These are phyloP conservation scores for Parasitella parasitica DNA, from an alignment of 371 early-diverging fungal genomes.

Conservation along the genomic window DNA sequence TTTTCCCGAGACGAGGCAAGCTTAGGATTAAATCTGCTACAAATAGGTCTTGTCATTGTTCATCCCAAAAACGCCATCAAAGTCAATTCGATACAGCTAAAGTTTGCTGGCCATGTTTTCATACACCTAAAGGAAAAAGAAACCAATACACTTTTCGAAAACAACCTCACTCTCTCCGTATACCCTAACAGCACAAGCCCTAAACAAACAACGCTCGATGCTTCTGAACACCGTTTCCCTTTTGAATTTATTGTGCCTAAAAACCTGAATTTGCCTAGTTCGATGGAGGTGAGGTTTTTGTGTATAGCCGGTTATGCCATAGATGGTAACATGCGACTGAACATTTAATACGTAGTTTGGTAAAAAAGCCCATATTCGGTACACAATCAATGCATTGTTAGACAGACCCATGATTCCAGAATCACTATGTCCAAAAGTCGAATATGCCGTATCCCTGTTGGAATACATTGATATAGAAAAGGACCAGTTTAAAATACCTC, in stretches of 20 bases:
- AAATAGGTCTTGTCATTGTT: conserved; percentile 36
- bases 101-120: conserved; percentile 37
- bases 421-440: conserved; percentile 39
- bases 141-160: conserved; percentile 35
- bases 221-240: conserved; percentile 38
- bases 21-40: not conserved
- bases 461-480: conserved; percentile 42
- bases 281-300: conserved; percentile 37
- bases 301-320: too few relatives aligned
- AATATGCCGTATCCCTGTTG: conserved; percentile 39
- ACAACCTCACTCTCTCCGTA: conserved; percentile 24
- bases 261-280: conserved; percentile 40
- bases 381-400: conserved; percentile 37
- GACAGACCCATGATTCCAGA: conserved; percentile 45
- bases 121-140: conserved; percentile 43
- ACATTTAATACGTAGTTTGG: conserved; percentile 9
- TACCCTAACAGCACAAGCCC: conserved; percentile 8
- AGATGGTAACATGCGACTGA: too few relatives aligned
- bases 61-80: conserved; percentile 43
- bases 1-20: not conserved
- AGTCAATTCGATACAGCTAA: conserved; percentile 42
- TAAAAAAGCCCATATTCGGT: conserved; percentile 40
- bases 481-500: conserved; percentile 24
- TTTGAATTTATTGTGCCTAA: conserved; percentile 46
- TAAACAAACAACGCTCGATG: conserved; percentile 30